Evolutionary conservation across 2,329 filamentous ascomycete genomes (phyloP).

Genomic region (Verticillium nonalfalfae): DNA sequence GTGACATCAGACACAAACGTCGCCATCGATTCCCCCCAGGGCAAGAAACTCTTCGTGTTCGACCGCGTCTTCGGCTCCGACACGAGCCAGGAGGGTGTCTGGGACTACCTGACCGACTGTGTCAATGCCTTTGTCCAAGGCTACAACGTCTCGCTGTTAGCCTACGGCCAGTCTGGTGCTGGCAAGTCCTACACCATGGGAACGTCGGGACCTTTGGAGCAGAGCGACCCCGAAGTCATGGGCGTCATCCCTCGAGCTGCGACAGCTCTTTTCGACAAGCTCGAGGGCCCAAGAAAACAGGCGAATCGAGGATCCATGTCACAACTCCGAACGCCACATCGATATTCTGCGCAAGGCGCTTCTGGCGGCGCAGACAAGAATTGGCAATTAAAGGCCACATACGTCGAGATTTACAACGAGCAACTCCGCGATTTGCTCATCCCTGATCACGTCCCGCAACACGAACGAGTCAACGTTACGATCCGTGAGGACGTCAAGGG

Average conservation of each 20-base stretch:
- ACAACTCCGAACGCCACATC: constrained; percentile 71
- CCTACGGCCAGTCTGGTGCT: constrained; percentile 94
- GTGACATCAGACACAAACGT: constrained; percentile 80
- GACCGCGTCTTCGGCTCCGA: constrained; percentile 88
- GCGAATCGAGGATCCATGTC: constrained; percentile 62
- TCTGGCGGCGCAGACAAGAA: constrained; percentile 56
- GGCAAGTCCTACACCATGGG: constrained; percentile 99
- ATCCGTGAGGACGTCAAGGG: constrained; percentile 94
- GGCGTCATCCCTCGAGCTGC: constrained; percentile 95
- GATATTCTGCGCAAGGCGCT: constrained; percentile 59
- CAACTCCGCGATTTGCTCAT: constrained; percentile 85
- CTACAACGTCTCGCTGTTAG: constrained; percentile 96
- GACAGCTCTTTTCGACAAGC: constrained; percentile 77
- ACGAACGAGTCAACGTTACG: constrained; percentile 73
- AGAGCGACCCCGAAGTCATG: constrained; percentile 65
- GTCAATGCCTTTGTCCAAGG: constrained; percentile 87
- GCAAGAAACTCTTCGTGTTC: constrained; percentile 92
- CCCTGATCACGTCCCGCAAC: constrained; percentile 60
- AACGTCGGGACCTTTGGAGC: constrained; percentile 78
- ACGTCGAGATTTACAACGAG: constrained; percentile 98
- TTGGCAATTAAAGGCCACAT: constrained; percentile 91
- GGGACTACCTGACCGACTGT: constrained; percentile 90
- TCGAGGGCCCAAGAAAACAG: constrained; percentile 52
- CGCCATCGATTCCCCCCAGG: constrained; percentile 84
- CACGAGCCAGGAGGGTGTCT: constrained; percentile 79